Percentiles rank a stretch among this genome's conserved stretches.
These are phyloP conservation scores for Gossypium ekmanianum DNA, from an alignment of 345 rosid species.

Conservation along the genomic window DNA sequence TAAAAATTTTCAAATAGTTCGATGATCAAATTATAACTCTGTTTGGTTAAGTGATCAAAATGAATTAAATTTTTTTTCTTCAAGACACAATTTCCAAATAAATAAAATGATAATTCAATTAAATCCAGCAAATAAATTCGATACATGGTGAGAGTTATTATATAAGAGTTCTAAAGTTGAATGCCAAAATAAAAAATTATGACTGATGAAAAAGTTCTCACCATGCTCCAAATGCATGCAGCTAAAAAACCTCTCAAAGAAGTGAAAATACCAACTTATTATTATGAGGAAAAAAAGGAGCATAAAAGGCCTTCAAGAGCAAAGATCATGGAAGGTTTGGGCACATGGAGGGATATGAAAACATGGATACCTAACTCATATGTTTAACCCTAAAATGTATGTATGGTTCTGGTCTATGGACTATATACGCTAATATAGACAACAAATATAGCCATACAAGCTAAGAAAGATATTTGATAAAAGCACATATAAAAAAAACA, in stretches of 20 bases:
- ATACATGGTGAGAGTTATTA: too few species aligned
- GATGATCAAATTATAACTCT: too few species aligned
- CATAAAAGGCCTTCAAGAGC: neutral
- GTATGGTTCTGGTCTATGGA: neutral
- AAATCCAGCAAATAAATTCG: too few species aligned
- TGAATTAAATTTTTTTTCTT: too few species aligned
- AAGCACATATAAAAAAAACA: neutral
- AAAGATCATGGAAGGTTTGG: slow-evolving; percentile 5
- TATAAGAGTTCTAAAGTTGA: too few species aligned
- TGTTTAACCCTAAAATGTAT: neutral
- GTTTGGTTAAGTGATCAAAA: too few species aligned
- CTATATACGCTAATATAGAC: neutral
- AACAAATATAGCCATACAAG: neutral
- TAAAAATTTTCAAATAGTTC: too few species aligned
- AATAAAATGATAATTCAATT: too few species aligned
- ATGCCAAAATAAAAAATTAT: too few species aligned
- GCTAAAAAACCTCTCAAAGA: neutral
- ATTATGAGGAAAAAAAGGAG: neutral
- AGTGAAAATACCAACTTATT: neutral
- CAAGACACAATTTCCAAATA: too few species aligned
- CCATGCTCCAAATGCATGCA: neutral
- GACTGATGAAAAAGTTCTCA: too few species aligned
- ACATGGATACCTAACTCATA: slow-evolving; percentile 3
- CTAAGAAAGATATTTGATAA: neutral
- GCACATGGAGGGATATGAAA: slow-evolving; percentile 13